A percentile compares a stretch with the other conserved stretches of the same genome.
phyloP scores from a whole-genome alignment of 1,284 basidiomycete species.

The Psilocybe mexicana region DNA sequence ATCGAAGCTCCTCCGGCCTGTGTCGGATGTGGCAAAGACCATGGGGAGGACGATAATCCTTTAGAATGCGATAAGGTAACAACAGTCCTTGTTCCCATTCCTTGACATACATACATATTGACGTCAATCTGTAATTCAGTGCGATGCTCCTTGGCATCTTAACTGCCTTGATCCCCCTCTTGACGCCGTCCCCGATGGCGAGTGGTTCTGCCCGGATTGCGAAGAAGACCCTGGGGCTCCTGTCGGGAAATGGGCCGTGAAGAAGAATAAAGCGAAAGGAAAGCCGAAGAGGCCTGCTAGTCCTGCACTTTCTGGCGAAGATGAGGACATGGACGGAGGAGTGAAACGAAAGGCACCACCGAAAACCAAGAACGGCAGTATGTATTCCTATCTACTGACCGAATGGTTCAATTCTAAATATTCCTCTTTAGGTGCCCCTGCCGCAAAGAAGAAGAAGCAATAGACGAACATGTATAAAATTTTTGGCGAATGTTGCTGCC shows the following conservation, averaged over 20 bases:
- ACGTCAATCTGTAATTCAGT: conserved; percentile 45
- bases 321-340: conserved; percentile 22
- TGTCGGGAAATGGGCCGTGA: conserved; percentile 37
- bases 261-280: conserved; percentile 29
- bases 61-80: conserved; percentile 87
- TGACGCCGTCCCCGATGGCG: conserved; percentile 77
- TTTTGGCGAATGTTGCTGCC: neutral
- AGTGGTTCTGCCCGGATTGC: conserved; percentile 90
- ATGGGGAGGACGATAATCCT: conserved; percentile 65
- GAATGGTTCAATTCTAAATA: too few relatives aligned
- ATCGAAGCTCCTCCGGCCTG: conserved; percentile 73
- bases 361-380: conserved; percentile 18
- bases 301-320: conserved; percentile 11
- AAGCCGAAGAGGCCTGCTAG: conserved; percentile 21
- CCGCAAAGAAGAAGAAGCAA: conserved; percentile 37
- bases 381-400: conserved; percentile 2
- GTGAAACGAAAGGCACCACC: conserved; percentile 30
- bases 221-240: conserved; percentile 43
- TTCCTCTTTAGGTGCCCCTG: conserved; percentile 18
- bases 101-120: neutral
- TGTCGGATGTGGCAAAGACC: conserved; percentile 68
- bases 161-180: conserved; percentile 82
- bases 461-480: conserved; percentile 11
- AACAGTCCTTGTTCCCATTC: conserved; percentile 3
- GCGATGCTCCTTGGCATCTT: conserved; percentile 88